Percentiles rank a stretch among this genome's conserved stretches.
Conservation (phyloP, 2,329 filamentous ascomycete species). For the Ceratocystiopsis brevicomis region DNA sequence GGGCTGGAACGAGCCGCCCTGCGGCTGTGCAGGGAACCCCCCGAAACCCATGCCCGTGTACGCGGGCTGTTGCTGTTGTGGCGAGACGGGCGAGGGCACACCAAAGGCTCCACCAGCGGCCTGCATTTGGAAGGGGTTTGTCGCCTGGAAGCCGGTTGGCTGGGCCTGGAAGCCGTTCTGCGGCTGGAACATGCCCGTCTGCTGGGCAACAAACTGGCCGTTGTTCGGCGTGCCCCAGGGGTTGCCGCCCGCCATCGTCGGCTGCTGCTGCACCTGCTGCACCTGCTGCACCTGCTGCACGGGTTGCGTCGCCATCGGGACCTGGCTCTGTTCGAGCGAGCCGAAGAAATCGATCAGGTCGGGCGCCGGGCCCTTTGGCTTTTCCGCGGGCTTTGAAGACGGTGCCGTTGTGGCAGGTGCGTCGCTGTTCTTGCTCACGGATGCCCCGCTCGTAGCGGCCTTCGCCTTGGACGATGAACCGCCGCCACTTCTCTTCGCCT, state of each 20-base stretch:
- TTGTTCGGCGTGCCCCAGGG: conserved; percentile 16
- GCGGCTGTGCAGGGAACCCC: conserved; percentile 45
- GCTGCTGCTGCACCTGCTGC: conserved; percentile 1
- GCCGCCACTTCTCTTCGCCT: conserved; percentile 35
- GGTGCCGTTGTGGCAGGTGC: no score
- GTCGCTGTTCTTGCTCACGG: conserved; percentile 43
- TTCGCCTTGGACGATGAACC: conserved; percentile 9
- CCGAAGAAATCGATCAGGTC: conserved; percentile 91
- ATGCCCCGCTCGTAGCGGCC: conserved; percentile 12
- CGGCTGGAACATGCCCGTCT: conserved; percentile 18
- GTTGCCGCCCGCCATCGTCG: conserved; percentile 16
- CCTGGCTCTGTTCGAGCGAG: conserved; percentile 79
- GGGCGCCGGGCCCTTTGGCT: no score
- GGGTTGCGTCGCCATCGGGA: conserved; percentile 37
- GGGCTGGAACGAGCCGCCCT: conserved; percentile 30
- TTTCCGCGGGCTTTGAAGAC: neutral
- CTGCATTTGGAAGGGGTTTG: conserved; percentile 23
- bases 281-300: no score
- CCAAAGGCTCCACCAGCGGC: conserved; percentile 17
- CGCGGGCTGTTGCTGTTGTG: conserved; percentile 21
- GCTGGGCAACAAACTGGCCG: conserved; percentile 17
- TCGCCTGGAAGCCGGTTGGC: conserved; percentile 21
- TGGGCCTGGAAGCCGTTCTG: conserved; percentile 23
- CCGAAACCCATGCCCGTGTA: conserved; percentile 64
- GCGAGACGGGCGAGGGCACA: conserved; percentile 18